Conservation (phyloP, 2,329 filamentous ascomycete genomes). For the Macrophomina pseudophaseolina region DNA sequence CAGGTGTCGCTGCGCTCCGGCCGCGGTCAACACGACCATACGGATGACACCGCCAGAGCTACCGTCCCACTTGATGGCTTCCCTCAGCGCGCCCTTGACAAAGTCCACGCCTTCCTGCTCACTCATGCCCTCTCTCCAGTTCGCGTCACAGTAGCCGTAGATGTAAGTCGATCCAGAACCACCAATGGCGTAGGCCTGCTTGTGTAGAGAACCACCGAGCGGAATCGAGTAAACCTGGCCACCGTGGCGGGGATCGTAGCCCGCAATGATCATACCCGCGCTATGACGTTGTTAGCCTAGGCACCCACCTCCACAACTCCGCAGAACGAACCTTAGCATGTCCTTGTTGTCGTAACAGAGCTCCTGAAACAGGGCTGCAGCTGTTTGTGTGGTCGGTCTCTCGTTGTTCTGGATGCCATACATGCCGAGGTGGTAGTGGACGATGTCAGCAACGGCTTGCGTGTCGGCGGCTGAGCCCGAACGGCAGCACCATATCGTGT, state of each 20-base stretch:
- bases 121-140: slow-evolving; percentile 95
- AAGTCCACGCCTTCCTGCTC: slow-evolving; percentile 89
- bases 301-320: background rate
- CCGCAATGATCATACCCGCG: slow-evolving; percentile 97
- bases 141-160: slow-evolving; percentile 96
- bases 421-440: slow-evolving; percentile 93
- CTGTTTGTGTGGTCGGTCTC: slow-evolving; percentile 90
- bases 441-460: slow-evolving; percentile 96
- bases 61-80: slow-evolving; percentile 99
- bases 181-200: slow-evolving; percentile 93
- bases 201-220: slow-evolving; percentile 94
- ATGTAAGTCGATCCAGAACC: slow-evolving; percentile 99
- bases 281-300: slow-evolving; percentile 53
- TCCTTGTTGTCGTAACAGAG: slow-evolving; percentile 99
- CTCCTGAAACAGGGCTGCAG: slow-evolving; percentile 95
- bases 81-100: slow-evolving; percentile 86
- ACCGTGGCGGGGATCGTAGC: slow-evolving; percentile 92
- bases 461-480: slow-evolving; percentile 97
- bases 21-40: slow-evolving; percentile 92
- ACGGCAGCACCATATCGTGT: slow-evolving; percentile 99
- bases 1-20: slow-evolving; percentile 89
- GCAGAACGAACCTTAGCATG: slow-evolving; percentile 72
- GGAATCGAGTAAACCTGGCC: slow-evolving; percentile 98
- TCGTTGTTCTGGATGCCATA: slow-evolving; percentile 91
- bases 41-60: slow-evolving; percentile 98